These are phyloP conservation scores for Irpex sp. DNA, from an alignment of 1,284 basidiomycete species.

Conservation along the genomic window DNA sequence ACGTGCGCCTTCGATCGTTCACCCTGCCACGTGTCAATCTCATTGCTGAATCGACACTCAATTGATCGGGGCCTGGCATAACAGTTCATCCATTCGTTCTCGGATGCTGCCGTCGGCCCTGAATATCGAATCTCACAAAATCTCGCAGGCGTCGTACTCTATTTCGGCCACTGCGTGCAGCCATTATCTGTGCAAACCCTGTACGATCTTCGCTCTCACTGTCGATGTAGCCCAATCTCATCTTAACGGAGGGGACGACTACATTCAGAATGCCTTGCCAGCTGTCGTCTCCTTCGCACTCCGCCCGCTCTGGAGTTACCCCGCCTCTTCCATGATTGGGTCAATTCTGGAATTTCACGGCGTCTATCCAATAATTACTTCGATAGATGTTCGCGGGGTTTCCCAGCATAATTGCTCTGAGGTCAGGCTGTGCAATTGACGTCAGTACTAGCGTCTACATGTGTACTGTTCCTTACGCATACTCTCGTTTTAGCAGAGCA, in stretches of 20 bases:
- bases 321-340: not conserved
- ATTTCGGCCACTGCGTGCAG: not conserved
- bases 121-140: not conserved
- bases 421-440: too few species aligned
- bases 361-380: not conserved
- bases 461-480: too few species aligned
- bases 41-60: not conserved
- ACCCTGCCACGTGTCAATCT: not conserved
- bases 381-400: not conserved
- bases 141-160: not conserved
- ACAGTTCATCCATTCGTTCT: not conserved
- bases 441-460: too few species aligned
- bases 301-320: not conserved
- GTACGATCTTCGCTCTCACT: too few species aligned
- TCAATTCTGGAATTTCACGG: not conserved
- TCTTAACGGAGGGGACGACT: too few species aligned
- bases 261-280: not conserved
- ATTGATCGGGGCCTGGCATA: not conserved
- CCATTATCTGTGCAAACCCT: too few species aligned
- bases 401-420: not conserved
- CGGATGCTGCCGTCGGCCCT: not conserved
- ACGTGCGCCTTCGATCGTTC: not conserved
- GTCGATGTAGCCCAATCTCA: too few species aligned
- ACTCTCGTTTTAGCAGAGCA: too few species aligned
- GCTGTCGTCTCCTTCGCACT: not conserved